Base-by-base conservation (phyloP, 768 basidiomycete genomes). In the Psilocybe cyanescens region DNA sequence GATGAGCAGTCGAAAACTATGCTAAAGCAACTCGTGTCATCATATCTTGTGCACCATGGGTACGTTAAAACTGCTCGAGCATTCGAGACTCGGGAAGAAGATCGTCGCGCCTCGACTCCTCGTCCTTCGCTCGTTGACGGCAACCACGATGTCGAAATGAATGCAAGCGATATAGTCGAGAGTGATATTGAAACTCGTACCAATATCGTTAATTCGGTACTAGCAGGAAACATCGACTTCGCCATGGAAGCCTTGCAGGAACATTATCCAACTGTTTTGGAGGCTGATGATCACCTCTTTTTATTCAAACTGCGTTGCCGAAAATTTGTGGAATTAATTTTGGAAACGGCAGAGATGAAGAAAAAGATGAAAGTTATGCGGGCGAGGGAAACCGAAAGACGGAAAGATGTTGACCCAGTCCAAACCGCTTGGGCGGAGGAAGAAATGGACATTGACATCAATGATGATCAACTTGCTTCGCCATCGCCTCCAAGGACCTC, bases 41-140 rank as follows among this genome's bases (percentile, higher is more conserved):
- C 88, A 24, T 95, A 95, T 71, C 83, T 97, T 35, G 80, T 87
- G 2, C 94, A 96, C 72, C 89, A 94, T 65, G 95, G 95, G 8
- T 94, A 94, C 68, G 85, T 84, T 14, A 84, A 83, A 41, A 87
- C 94, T 0, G 86, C 90, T 4, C 79, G 83, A 16, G 83, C 89
- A 1, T 88, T 95, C 68, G 81, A 86, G 66, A 81, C 76, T 9
- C 89, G 78, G 52, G 70, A 73, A 30, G 59, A 58, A 57, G 48
- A 46, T 55, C 55, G 55, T 39, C 57, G 58, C 57, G 69, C 50
- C 41, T 45, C 60, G 37, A 41, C 46, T 7, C 51, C 37, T 9
- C 28, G 12, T 47, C 16, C 48, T 7, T 62, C 55, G 12, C 11
- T 17, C 8, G 5, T 55, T 9, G 63, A 60, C 52, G 61, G 49